A percentile compares a stretch with the other conserved stretches of the same genome.
phyloP scores from a whole-genome alignment of 2,329 filamentous ascomycete genomes.

The Aureobasidium namibiae region DNA sequence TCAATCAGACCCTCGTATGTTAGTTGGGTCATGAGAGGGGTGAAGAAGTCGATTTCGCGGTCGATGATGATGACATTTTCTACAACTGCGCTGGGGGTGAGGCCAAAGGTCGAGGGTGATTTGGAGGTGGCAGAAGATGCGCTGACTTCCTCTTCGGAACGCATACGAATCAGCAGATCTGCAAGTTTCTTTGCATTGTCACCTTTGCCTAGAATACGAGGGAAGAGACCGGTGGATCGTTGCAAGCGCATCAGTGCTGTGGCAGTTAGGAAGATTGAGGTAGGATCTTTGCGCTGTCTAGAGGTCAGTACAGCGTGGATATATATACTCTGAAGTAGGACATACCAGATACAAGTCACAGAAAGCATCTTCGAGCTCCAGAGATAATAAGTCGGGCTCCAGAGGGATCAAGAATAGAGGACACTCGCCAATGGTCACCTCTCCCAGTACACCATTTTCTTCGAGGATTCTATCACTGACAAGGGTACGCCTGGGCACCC shows the following conservation, averaged over 20 bases:
- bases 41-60: constrained; percentile 88
- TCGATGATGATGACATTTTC: constrained; percentile 94
- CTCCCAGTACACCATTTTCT: constrained; percentile 84
- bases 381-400: constrained; percentile 81
- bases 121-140: constrained; percentile 29
- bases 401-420: constrained; percentile 85
- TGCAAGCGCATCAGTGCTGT: constrained; percentile 93
- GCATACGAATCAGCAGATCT: constrained; percentile 82
- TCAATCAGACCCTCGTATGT: constrained; percentile 96
- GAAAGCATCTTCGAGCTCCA: constrained; percentile 84
- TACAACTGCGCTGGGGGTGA: constrained; percentile 77
- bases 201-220: constrained; percentile 88
- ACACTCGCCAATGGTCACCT: constrained; percentile 81
- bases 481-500: constrained; percentile 85
- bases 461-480: constrained; percentile 88
- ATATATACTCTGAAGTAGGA: not conserved
- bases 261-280: constrained; percentile 79
- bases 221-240: constrained; percentile 84
- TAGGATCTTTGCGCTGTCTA: constrained; percentile 67
- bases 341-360: constrained; percentile 71
- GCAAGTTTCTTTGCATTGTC: constrained; percentile 86
- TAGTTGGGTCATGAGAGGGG: constrained; percentile 82
- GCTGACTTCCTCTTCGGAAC: constrained; percentile 70
- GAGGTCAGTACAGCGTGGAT: constrained; percentile 25
- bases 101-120: constrained; percentile 49